Base-by-base conservation (phyloP, 192 early-diverging fungal species). In the Mortierella claussenii region DNA sequence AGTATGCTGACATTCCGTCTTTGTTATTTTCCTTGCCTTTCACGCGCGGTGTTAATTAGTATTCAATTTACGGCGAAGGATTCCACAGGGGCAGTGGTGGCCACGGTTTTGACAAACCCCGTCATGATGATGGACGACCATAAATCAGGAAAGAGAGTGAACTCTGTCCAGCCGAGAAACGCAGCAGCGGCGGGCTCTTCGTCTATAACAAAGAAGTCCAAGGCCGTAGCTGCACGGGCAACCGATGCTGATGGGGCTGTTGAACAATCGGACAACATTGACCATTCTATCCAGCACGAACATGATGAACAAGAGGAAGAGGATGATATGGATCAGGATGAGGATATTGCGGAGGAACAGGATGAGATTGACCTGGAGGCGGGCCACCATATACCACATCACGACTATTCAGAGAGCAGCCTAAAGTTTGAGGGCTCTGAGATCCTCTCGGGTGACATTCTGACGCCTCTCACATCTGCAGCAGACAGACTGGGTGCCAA, bases 101-200 rank as follows among this genome's bases (percentile, higher is more conserved):
- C 73, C 20, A 49, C 73, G 5, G 73, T 76, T 0, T 42, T 76
- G 40, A 76, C 57, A 13, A 53, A 76, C 52, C 58, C 73, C 17
- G 73, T 76, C 43, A 76, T 76, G 73, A 76, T 76, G 73, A 76
- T 76, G 73, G 73, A 76, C 53, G 73, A 76, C 40, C 73, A 76
- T 58, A 76, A 76, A 46, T 76, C 73, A 1, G 73, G 73, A 43
- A 76, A 76, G 53, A 55, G 45, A 31, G 46, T 52, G 6, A 48
- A 44, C 1, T 44, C 55, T 4, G 27, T 42, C 17, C 69, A 44
- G 21, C 18, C 46, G 17, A 71, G 49, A n/a, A 17, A 9, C 11
- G 33, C 32, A 11, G 36, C 27, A 3, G 23, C 50, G 43, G 30
- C 52, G 21, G 51, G 53, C 20, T 42, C 54, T 9, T 2, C 30